These are phyloP conservation scores for Raphanus sativus DNA, from an alignment of 345 rosid species.

Conservation along the genomic window DNA sequence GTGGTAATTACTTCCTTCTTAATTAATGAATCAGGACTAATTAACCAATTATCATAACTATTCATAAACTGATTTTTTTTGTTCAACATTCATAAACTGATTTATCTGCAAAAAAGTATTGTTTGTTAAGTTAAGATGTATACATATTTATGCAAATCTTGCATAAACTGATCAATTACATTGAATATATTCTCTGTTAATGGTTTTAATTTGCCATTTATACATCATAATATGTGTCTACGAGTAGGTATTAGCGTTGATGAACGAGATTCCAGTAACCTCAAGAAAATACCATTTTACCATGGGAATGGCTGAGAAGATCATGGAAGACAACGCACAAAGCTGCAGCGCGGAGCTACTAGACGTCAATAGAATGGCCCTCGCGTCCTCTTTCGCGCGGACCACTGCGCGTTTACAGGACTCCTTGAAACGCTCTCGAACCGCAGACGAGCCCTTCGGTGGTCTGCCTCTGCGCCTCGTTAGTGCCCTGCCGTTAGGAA, in stretches of 20 bases:
- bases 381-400: constrained; percentile 57
- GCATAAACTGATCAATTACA: background rate
- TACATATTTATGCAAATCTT: background rate
- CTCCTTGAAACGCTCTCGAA: constrained; percentile 40
- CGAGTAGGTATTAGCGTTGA: constrained; percentile 52
- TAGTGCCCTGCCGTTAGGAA: constrained; percentile 55
- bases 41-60: background rate
- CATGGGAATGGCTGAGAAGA: constrained; percentile 74
- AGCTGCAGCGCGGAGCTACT: constrained; percentile 50
- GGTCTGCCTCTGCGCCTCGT: constrained; percentile 48
- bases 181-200: background rate
- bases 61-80: too few relatives aligned
- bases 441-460: constrained; percentile 24
- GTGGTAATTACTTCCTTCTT: background rate
- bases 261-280: constrained; percentile 66
- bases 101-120: background rate
- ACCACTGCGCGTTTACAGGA: constrained; percentile 51
- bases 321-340: constrained; percentile 67
- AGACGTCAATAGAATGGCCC: constrained; percentile 56
- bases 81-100: too few relatives aligned
- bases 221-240: background rate
- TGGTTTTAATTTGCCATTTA: background rate
- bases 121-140: background rate
- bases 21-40: background rate
- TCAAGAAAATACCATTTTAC: constrained; percentile 74